These are phyloP conservation scores for Arabis hirsuta DNA, from an alignment of 345 rosid species.

Conservation along the genomic window DNA sequence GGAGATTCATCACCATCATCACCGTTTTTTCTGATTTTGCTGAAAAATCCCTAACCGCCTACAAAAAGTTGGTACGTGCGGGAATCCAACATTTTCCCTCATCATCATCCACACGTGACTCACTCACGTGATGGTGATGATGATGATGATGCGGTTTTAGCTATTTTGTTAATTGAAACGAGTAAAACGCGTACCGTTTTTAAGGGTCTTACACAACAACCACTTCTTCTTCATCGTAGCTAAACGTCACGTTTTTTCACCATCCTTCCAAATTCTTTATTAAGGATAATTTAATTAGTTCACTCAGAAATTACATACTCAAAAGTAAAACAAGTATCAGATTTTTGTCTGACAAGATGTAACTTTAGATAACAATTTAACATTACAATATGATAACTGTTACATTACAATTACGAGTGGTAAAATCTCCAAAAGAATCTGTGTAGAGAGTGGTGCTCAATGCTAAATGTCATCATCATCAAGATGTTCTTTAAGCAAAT, in stretches of 20 bases:
- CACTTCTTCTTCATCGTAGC: slow-evolving; percentile 3
- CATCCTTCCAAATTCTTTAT: neutral
- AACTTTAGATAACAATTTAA: slow-evolving; percentile 16
- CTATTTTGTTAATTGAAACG: neutral
- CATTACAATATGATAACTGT: slow-evolving; percentile 15
- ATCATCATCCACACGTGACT: slow-evolving; percentile 38
- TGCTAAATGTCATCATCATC: slow-evolving; percentile 54
- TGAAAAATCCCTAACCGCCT: slow-evolving; percentile 8
- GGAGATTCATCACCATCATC: neutral
- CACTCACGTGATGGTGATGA: slow-evolving; percentile 26
- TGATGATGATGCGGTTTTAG: neutral
- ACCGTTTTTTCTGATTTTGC: slow-evolving; percentile 15
- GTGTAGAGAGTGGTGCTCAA: slow-evolving; percentile 16
- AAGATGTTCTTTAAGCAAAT: slow-evolving; percentile 67
- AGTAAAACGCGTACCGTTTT: slow-evolving; percentile 32
- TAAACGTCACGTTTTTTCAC: neutral
- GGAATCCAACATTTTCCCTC: slow-evolving; percentile 30
- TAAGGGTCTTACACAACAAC: slow-evolving; percentile 1
- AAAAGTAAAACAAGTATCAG: slow-evolving; percentile 21
- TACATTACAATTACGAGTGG: slow-evolving; percentile 33
- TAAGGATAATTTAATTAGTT: slow-evolving; percentile 8
- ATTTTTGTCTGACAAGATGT: slow-evolving; percentile 22
- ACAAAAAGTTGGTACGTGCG: slow-evolving; percentile 34
- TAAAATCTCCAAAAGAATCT: slow-evolving; percentile 34
- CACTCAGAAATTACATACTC: slow-evolving; percentile 12